Evolutionary conservation across 2,329 filamentous ascomycete genomes (phyloP).

Genomic region (Chrysoporthe austroafricana): DNA sequence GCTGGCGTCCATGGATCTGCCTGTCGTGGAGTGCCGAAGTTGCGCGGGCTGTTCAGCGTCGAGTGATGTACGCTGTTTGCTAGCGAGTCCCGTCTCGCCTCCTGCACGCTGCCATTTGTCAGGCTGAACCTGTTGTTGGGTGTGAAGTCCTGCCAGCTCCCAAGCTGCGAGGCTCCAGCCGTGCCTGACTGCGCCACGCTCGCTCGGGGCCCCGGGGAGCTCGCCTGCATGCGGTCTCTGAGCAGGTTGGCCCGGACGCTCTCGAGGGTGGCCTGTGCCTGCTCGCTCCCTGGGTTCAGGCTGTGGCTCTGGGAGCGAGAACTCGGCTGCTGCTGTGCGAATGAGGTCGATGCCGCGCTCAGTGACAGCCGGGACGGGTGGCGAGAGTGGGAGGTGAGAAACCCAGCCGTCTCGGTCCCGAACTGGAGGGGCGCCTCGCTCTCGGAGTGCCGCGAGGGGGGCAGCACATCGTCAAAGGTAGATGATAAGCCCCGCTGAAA

Average conservation of each 20-base stretch:
- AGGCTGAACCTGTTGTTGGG: conserved; percentile 15
- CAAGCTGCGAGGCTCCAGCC: conserved; percentile 8
- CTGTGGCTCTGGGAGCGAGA: conserved; percentile 28
- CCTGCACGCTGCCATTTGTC: conserved; percentile 14
- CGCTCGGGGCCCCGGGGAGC: conserved; percentile 22
- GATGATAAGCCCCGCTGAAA: conserved; percentile 18
- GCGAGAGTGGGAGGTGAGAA: conserved; percentile 21
- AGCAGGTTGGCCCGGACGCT: conserved; percentile 11
- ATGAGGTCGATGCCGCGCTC: conserved; percentile 18
- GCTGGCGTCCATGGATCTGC: conserved; percentile 19
- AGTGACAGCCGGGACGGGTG: conserved; percentile 25
- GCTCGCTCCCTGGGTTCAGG: conserved; percentile 17
- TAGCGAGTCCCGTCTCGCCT: conserved; percentile 21
- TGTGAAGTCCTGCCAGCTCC: conserved; percentile 20
- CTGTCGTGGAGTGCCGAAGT: conserved; percentile 12
- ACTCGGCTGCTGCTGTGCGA: conserved; percentile 13
- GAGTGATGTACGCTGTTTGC: conserved; percentile 27
- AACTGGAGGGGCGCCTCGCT: conserved; percentile 19
- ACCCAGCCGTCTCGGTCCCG: conserved; percentile 14
- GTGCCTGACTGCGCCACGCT: conserved; percentile 12
- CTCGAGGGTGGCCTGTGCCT: conserved; percentile 18
- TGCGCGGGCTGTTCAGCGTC: conserved; percentile 22
- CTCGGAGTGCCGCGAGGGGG: conserved; percentile 23
- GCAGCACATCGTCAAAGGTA: conserved; percentile 22
- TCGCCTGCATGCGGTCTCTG: conserved; percentile 14